Conservation (phyloP, 805 yeast genomes). For the Gaillardinia entomophila region DNA sequence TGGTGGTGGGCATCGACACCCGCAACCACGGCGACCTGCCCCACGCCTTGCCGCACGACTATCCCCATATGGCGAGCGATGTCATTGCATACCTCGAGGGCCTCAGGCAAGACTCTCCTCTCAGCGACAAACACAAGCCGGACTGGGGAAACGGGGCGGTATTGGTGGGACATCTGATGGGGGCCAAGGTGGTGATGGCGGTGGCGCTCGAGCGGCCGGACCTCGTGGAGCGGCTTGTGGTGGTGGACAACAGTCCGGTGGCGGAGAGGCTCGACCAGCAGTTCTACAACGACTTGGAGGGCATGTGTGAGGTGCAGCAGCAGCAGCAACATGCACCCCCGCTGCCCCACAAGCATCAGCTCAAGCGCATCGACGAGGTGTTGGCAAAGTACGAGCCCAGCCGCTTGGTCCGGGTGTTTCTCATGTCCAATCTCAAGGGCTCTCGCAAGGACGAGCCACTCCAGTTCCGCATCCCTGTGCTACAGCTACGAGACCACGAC, state of each 20-base stretch:
- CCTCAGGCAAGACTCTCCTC: not conserved
- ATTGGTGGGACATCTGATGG: constrained; percentile 54
- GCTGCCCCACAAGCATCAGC: constrained; percentile 2
- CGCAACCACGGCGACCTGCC: constrained; percentile 53
- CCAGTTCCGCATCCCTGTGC: constrained; percentile 9
- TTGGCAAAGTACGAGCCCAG: constrained; percentile 19
- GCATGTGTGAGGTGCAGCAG: constrained; percentile 32
- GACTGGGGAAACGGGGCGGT: constrained; percentile 11
- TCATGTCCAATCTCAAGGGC: constrained; percentile 32
- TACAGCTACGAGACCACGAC: constrained; percentile 8
- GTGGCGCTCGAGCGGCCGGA: constrained; percentile 37
- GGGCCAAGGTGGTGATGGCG: constrained; percentile 52
- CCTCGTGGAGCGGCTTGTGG: constrained; percentile 34
- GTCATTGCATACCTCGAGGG: constrained; percentile 27
- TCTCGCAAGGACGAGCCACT: constrained; percentile 17
- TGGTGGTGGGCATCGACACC: constrained; percentile 42
- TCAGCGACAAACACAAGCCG: constrained; percentile 2
- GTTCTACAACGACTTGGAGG: constrained; percentile 32
- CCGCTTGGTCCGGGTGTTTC: constrained; percentile 25
- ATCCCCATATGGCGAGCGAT: constrained; percentile 40
- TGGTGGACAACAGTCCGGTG: constrained; percentile 46
- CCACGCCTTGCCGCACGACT: constrained; percentile 39
- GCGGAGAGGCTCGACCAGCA: constrained; percentile 26
- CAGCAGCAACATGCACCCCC: constrained; percentile 8
- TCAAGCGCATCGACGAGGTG: constrained; percentile 12